A percentile compares a stretch with the other conserved stretches of the same genome.
phyloP scores from a whole-genome alignment of 2,329 filamentous ascomycete species.

The Colletotrichum chlorophyti region DNA sequence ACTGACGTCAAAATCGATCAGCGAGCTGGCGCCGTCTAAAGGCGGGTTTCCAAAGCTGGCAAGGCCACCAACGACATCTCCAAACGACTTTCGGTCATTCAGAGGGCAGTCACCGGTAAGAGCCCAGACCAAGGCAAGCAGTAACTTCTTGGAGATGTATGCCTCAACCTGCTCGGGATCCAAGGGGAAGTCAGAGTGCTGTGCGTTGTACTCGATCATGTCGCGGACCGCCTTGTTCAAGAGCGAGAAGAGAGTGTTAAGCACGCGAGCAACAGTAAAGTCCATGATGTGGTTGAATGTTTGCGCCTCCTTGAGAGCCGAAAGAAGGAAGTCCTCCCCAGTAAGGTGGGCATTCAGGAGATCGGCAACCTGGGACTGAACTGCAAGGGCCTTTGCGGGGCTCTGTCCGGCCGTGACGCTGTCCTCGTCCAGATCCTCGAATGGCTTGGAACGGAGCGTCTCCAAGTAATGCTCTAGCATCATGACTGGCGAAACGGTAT shows the following conservation, averaged over 20 bases:
- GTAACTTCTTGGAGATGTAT: conserved; percentile 91
- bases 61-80: conserved; percentile 81
- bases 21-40: conserved; percentile 77
- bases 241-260: conserved; percentile 93
- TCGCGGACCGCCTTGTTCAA: conserved; percentile 93
- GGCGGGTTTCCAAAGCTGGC: conserved; percentile 87
- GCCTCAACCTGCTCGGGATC: conserved; percentile 89
- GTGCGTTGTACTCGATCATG: conserved; percentile 93
- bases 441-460: conserved; percentile 79
- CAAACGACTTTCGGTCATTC: conserved; percentile 84
- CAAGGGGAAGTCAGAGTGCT: conserved; percentile 92
- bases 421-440: conserved; percentile 96
- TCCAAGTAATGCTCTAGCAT: conserved; percentile 92
- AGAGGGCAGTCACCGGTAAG: conserved; percentile 95
- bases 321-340: conserved; percentile 80
- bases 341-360: conserved; percentile 78
- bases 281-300: conserved; percentile 97
- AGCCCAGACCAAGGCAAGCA: conserved; percentile 93
- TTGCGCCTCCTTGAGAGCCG: conserved; percentile 77
- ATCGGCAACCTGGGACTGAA: conserved; percentile 81
- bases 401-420: conserved; percentile 77
- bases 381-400: conserved; percentile 78
- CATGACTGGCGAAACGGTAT: conserved; percentile 92
- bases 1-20: conserved; percentile 95
- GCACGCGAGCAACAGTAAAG: conserved; percentile 87